Evolutionary conservation across 129 eudicot species (phyloP), one percentile per base, ranked within the genome.

Genomic region (Logfia minima): DNA sequence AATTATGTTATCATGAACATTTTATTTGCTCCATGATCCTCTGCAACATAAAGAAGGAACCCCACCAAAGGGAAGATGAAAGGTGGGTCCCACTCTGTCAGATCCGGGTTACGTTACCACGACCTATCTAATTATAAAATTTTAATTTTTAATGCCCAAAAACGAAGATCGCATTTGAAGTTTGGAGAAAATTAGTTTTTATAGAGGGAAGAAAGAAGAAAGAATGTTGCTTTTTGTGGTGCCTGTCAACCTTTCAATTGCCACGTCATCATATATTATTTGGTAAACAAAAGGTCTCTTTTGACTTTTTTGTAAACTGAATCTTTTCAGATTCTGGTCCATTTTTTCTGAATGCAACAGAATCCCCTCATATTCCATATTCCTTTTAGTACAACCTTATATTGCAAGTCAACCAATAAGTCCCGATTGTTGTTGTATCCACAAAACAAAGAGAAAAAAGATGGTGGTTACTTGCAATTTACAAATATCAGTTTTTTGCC

Each of bases 231-330:
- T 10, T 34, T 35, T 17, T 68, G 19, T 53, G 75, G 81, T 77
- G 56, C 11, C 60, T 19, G 45, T 62, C 45, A 65, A 67, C 53
- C 79, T 67, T 76, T 76, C 65, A 10, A 23, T 48, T 76, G 80
- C 75, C 81, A 68, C 45, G 81, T 77, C 81, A 68, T 55, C 81
- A 56, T 56, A 6, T 56, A 69, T 35, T 55, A 31, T 6, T 31
- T 32, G 75, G 74, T 68, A 58, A 31, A 65, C 62, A 65, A 76
- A 43, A 60, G 51, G 41, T 22, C 31, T 18, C 72, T 26, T 68
- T 45, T 45, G 53, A 45, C 53, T 45, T 11, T 76, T 59, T 37
- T 24, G 7, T 39, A 9, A 18, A 37, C 31, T 17, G 41, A 60
- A 60, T 74, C 76, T 71, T 75, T 63, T 24, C 45, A 24, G 51